Evolutionary conservation across 805 yeast genomes (phyloP), one percentile per base, ranked within the genome.

Genomic region (Candida fluviatilis): DNA sequence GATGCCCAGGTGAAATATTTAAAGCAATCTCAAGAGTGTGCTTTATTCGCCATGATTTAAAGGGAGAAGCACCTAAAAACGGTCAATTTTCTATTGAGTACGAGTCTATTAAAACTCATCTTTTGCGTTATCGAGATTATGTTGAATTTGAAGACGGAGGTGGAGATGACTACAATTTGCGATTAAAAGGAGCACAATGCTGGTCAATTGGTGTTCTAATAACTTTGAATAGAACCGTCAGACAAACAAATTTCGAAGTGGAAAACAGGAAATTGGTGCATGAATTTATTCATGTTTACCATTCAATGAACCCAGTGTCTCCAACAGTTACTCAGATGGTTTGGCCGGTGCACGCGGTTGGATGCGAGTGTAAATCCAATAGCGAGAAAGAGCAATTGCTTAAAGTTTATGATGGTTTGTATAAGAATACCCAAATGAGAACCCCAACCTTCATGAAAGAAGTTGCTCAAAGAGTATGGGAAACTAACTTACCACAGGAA

Each of bases 291-390:
- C 57, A 62, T 10, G 66, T 68, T 7, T 75, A 76, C 46, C 60
- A 63, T 1, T 56, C 74, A 0, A 58, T 77, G 67, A 67, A 72
- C 13, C 53, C 71, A 1, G 49, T 52, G 4, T 66, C 76, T 1
- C 78, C 81, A 1, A 54, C 69, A 14, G 71, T 73, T 4, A 75
- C 80, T 4, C 82, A 77, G 47, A 77, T 77, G 82, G 80, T 77
- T 4, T 77, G 82, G 82, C 82, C 82, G 0, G 60, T 76, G 2
- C 75, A 71, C 48, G 72, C 72, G 12, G 58, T 77, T 28, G 75
- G 71, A 4, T 60, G 78, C 35, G 69, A 67, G 40, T 68, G 76
- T 37, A 48, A 49, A 10, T 56, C 64, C 0, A 49, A 37, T 0
- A 54, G 46, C 11, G 73, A 71, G 34, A 48, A 68, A 36, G 31